Conservation (phyloP, 1,139 yeast genomes). For the Yamadazyma kanchanaburiensis region DNA sequence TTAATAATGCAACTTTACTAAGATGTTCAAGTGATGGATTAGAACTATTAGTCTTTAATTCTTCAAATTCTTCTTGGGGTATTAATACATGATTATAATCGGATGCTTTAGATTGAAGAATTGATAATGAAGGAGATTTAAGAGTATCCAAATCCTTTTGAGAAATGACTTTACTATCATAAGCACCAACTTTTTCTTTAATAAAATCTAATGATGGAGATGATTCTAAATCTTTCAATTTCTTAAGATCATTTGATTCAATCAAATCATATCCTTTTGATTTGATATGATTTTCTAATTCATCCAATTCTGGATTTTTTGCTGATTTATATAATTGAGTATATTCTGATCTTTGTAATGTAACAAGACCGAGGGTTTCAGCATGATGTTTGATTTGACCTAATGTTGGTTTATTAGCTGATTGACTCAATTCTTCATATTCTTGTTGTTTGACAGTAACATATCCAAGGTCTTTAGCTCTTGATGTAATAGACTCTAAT, state of each 20-base stretch:
- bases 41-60: slow-evolving; percentile 10
- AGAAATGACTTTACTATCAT: slow-evolving; percentile 8
- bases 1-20: slow-evolving; percentile 11
- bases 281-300: slow-evolving; percentile 17
- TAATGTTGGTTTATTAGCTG: slow-evolving; percentile 31
- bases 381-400: slow-evolving; percentile 35
- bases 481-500: slow-evolving; percentile 11
- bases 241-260: slow-evolving; percentile 7
- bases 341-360: slow-evolving; percentile 32
- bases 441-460: slow-evolving; percentile 14
- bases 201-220: slow-evolving; percentile 21
- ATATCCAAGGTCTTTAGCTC: slow-evolving; percentile 12
- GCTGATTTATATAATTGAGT: slow-evolving; percentile 33
- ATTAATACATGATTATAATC: slow-evolving; percentile 8
- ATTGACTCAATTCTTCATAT: slow-evolving; percentile 15
- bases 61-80: slow-evolving; percentile 9
- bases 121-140: slow-evolving; percentile 22
- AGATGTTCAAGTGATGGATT: slow-evolving; percentile 23
- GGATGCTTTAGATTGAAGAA: slow-evolving; percentile 21
- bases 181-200: slow-evolving; percentile 17
- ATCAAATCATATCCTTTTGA: slow-evolving; percentile 15
- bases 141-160: slow-evolving; percentile 5
- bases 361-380: slow-evolving; percentile 31
- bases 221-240: slow-evolving; percentile 12
- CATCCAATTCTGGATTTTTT: slow-evolving; percentile 29